Evolutionary conservation across 805 yeast genomes (phyloP).

Genomic region (Debaryomyces hansenii): DNA sequence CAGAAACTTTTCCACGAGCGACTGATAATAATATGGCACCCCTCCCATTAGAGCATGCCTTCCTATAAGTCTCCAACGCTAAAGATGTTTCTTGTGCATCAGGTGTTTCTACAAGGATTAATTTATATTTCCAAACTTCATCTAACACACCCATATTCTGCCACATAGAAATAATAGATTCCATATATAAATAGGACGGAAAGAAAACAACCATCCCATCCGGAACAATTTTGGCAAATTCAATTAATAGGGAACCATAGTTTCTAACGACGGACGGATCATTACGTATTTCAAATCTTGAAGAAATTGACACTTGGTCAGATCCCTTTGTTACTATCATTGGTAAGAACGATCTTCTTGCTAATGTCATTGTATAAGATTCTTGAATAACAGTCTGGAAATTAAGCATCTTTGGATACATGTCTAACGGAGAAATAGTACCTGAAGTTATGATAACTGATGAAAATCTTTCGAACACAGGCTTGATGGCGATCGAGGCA

Average conservation of each 20-base stretch:
- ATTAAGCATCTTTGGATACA: constrained; percentile 96
- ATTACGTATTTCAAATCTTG: constrained; percentile 93
- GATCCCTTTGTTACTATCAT: constrained; percentile 96
- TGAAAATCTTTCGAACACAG: constrained; percentile 89
- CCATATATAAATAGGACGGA: constrained; percentile 97
- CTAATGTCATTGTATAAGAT: constrained; percentile 93
- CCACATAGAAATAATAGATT: constrained; percentile 97
- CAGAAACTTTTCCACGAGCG: constrained; percentile 98
- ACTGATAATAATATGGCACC: constrained; percentile 96
- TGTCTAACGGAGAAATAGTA: constrained; percentile 95
- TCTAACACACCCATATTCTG: constrained; percentile 97
- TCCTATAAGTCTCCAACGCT: constrained; percentile 92
- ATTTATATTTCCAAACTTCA: constrained; percentile 97
- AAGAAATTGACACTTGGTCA: constrained; percentile 95
- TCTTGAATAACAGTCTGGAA: constrained; percentile 92
- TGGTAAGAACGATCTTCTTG: constrained; percentile 89
- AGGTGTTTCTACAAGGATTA: constrained; percentile 95
- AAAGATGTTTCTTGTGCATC: constrained; percentile 98
- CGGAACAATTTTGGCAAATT: constrained; percentile 92
- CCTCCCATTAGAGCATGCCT: constrained; percentile 95
- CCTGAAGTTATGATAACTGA: constrained; percentile 96
- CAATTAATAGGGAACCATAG: constrained; percentile 89
- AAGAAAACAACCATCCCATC: constrained; percentile 98
- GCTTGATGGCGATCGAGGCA: constrained; percentile 97
- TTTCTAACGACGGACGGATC: constrained; percentile 98